These are phyloP conservation scores for Colletotrichum caudatum DNA, from an alignment of 2,329 filamentous ascomycete species.

Conservation along the genomic window DNA sequence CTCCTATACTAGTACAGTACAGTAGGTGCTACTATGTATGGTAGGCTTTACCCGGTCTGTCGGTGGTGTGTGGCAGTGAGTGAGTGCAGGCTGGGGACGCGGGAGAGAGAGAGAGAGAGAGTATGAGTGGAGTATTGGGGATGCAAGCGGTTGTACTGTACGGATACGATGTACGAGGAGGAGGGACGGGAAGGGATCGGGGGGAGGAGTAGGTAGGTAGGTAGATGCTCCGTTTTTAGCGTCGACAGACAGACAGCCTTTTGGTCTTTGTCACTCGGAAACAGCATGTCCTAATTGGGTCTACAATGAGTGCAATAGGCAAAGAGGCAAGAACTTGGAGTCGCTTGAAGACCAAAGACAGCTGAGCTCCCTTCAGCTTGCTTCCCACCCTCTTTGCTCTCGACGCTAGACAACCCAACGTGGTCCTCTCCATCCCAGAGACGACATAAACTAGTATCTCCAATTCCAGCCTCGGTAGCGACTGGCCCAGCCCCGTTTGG, in stretches of 20 bases:
- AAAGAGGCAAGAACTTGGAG: background rate
- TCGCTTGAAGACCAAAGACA: background rate
- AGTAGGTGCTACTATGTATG: too few relatives aligned
- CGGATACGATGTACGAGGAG: background rate
- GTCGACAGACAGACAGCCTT: background rate
- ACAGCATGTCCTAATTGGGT: background rate
- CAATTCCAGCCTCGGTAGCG: slow-evolving; percentile 23
- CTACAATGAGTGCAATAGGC: too few relatives aligned
- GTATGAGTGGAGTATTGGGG: too few relatives aligned
- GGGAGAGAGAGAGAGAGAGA: too few relatives aligned
- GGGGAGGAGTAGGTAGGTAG: slow-evolving; percentile 12
- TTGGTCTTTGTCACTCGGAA: background rate
- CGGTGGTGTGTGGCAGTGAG: slow-evolving; percentile 19
- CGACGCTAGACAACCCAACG: background rate
- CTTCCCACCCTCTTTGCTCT: background rate
- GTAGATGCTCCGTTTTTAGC: slow-evolving; percentile 28
- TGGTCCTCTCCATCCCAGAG: background rate
- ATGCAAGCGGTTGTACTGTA: too few relatives aligned
- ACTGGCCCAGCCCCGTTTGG: slow-evolving; percentile 9
- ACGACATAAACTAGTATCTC: background rate
- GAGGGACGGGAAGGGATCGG: background rate
- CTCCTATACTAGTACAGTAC: too few relatives aligned
- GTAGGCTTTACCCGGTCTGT: background rate
- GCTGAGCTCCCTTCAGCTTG: background rate
- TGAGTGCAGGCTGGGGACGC: slow-evolving; percentile 13